Conservation (phyloP, 345 rosid species). For the Linum tenue region DNA sequence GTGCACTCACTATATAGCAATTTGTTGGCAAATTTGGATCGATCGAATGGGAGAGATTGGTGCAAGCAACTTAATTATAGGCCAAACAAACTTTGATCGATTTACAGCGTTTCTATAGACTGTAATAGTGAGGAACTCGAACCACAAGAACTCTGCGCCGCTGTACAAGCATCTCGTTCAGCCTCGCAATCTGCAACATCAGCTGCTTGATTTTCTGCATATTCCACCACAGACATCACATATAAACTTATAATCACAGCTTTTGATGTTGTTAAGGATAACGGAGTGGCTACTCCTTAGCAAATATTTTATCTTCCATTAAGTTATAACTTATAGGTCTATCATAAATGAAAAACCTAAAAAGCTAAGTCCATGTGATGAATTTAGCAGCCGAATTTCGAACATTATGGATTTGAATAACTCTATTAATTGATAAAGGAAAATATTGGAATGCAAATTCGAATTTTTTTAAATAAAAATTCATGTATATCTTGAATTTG, state of each 20-base stretch:
- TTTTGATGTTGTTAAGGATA: neutral
- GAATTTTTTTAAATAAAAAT: too few species aligned
- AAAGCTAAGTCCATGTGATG: neutral
- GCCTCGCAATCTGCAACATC: conserved; percentile 29
- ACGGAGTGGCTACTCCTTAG: too few species aligned
- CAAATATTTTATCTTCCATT: neutral
- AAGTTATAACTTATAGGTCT: neutral
- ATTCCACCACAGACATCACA: neutral
- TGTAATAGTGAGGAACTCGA: conserved; percentile 14
- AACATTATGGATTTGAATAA: too few species aligned
- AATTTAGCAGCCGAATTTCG: neutral
- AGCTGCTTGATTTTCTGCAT: conserved; percentile 43
- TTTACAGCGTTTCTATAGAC: too few species aligned
- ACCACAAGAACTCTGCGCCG: conserved; percentile 35
- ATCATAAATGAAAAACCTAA: neutral
- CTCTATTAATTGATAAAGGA: neutral
- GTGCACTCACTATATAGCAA: too few species aligned
- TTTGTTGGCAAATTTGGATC: too few species aligned
- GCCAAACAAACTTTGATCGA: too few species aligned
- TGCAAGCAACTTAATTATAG: too few species aligned
- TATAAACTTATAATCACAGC: neutral
- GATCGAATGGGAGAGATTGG: too few species aligned
- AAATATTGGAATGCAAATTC: neutral
- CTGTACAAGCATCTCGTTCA: conserved; percentile 29
- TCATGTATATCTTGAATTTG: neutral